Percentiles rank a stretch among this genome's conserved stretches.
Conservation (phyloP, 306 rosid genomes). For the Acacia melanoxylon region DNA sequence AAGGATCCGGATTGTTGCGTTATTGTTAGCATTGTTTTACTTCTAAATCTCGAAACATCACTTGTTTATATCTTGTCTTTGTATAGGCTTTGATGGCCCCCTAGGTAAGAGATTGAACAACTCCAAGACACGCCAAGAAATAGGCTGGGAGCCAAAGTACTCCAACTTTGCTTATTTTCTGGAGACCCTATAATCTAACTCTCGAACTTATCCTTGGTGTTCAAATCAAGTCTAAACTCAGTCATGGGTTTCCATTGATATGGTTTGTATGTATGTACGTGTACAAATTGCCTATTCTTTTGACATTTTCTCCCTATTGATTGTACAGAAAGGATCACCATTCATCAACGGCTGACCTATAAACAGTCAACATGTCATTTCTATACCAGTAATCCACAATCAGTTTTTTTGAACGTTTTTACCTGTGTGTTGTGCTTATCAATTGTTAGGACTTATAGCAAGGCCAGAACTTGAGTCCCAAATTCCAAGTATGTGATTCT, state of each 20-base stretch:
- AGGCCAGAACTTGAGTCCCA: background rate
- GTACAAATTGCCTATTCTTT: background rate
- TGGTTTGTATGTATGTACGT: background rate
- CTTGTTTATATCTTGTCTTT: constrained; percentile 1
- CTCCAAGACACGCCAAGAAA: constrained; percentile 68
- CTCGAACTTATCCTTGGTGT: constrained; percentile 18
- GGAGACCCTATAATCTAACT: constrained; percentile 47
- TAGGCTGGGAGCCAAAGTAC: constrained; percentile 97
- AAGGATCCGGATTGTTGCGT: background rate
- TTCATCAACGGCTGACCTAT: constrained; percentile 11
- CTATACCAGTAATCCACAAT: background rate
- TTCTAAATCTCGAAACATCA: background rate
- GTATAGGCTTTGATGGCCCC: constrained; percentile 75
- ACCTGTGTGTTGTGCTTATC: background rate
- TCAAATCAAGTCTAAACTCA: background rate
- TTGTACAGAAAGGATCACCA: constrained; percentile 31
- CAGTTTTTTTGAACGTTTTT: background rate
- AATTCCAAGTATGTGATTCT: background rate
- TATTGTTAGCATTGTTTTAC: background rate
- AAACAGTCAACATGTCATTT: background rate
- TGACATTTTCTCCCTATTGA: constrained; percentile 24
- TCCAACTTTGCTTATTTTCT: constrained; percentile 71
- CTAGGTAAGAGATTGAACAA: constrained; percentile 89
- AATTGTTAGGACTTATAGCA: background rate
- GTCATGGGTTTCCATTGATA: background rate